phyloP scores from a whole-genome alignment of 352 stramenopile species.

The Phytophthora pinifolia region DNA sequence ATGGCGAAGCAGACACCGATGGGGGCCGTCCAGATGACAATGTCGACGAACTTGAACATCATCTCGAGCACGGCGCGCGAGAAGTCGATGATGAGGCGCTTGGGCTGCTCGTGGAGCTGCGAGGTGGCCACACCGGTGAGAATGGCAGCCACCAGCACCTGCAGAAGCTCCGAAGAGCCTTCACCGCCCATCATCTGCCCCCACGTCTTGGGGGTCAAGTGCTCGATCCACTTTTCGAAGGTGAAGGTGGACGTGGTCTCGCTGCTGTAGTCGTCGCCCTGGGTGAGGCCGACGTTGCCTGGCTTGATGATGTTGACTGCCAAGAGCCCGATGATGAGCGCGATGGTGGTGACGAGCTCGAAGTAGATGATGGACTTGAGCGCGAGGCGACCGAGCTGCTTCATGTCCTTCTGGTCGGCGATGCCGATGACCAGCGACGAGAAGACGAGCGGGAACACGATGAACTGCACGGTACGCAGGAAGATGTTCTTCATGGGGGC shows the following conservation, averaged over 20 bases:
- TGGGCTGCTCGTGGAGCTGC: constrained; percentile 33
- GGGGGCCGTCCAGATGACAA: too few species aligned
- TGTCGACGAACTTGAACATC: too few species aligned
- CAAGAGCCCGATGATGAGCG: constrained; percentile 47
- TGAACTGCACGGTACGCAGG: constrained; percentile 54
- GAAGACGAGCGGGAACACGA: too few species aligned
- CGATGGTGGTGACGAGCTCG: constrained; percentile 51
- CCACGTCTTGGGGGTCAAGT: constrained; percentile 69
- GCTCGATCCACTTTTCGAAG: constrained; percentile 55
- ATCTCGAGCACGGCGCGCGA: too few species aligned
- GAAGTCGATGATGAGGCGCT: too few species aligned
- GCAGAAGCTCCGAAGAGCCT: constrained; percentile 55
- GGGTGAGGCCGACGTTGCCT: constrained; percentile 37
- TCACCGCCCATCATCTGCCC: constrained; percentile 66
- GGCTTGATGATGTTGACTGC: constrained; percentile 60
- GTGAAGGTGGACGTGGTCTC: constrained; percentile 29
- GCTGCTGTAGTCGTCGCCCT: constrained; percentile 37
- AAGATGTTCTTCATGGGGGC: constrained; percentile 59
- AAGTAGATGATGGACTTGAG: constrained; percentile 73
- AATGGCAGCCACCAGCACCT: constrained; percentile 53
- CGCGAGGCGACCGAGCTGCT: constrained; percentile 53
- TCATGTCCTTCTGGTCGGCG: constrained; percentile 55
- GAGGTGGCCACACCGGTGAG: constrained; percentile 45
- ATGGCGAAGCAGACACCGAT: too few species aligned
- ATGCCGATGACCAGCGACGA: constrained; percentile 63